Conservation (phyloP, 345 rosid species). For the Salix brachista region DNA sequence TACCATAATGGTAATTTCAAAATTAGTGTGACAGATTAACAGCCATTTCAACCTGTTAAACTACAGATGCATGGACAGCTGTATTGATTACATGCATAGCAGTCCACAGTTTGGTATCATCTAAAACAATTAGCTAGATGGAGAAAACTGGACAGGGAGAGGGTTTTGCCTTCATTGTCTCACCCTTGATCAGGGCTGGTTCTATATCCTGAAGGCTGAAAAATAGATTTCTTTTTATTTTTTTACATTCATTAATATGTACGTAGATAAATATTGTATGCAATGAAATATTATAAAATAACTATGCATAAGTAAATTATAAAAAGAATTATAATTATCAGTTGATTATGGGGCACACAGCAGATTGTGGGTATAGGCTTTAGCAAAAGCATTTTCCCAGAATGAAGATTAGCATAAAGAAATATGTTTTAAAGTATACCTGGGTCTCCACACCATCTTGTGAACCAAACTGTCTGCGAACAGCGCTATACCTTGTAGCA, state of each 20-base stretch:
- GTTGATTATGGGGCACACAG: neutral
- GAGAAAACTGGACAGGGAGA: neutral
- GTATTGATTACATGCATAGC: neutral
- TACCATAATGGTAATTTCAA: neutral
- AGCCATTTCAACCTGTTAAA: neutral
- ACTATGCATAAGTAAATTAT: neutral
- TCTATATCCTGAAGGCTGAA: neutral
- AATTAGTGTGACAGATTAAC: slow-evolving; percentile 3
- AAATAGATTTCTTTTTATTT: neutral
- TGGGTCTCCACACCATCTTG: slow-evolving; percentile 73
- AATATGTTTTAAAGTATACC: slow-evolving; percentile 36
- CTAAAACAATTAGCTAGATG: neutral
- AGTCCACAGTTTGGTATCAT: neutral
- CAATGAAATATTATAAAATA: neutral
- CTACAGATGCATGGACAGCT: neutral
- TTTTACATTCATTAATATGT: neutral
- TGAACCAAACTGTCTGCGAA: slow-evolving; percentile 93
- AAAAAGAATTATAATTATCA: neutral
- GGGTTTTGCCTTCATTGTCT: neutral
- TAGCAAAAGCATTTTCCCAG: neutral
- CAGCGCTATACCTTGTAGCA: slow-evolving; percentile 94
- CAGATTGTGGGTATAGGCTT: neutral
- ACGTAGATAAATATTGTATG: neutral
- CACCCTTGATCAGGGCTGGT: neutral
- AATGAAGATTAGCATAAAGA: neutral